Percentiles rank a stretch among this genome's conserved stretches.
These are phyloP conservation scores for Cercospora sp. DNA, from an alignment of 2,329 filamentous ascomycete species.

Conservation along the genomic window DNA sequence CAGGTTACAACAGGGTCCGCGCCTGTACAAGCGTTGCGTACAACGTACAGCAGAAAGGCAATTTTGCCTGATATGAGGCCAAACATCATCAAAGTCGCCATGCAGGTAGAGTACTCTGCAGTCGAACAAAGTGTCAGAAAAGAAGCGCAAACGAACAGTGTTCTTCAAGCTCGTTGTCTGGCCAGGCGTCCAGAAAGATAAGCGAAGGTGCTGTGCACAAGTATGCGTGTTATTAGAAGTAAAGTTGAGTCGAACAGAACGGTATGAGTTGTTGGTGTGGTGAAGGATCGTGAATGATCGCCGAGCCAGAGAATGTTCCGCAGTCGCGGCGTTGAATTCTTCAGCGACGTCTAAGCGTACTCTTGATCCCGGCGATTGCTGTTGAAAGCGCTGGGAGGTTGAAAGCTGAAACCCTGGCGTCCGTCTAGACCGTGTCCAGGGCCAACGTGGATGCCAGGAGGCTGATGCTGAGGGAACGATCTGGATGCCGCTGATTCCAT, in stretches of 20 bases:
- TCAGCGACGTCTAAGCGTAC: background rate
- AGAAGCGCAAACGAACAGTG: background rate
- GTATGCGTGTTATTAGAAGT: background rate
- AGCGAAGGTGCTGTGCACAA: background rate
- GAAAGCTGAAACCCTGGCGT: constrained; percentile 12
- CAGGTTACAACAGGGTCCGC: background rate
- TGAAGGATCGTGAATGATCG: background rate
- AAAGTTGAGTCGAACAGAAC: background rate
- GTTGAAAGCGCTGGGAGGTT: background rate
- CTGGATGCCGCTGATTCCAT: background rate
- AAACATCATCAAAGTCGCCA: background rate
- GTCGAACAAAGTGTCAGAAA: background rate
- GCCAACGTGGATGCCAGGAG: background rate
- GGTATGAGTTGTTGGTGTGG: background rate
- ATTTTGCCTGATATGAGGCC: background rate
- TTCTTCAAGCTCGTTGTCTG: background rate
- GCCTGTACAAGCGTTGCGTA: background rate
- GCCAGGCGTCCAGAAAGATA: background rate
- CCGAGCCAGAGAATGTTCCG: background rate
- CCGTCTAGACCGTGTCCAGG: background rate
- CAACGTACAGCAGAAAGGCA: background rate
- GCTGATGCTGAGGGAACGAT: background rate
- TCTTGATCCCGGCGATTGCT: background rate
- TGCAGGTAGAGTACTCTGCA: background rate
- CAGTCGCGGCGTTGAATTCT: background rate